Base-by-base conservation (phyloP, 768 basidiomycete species). In the Lentinula lateritia region DNA sequence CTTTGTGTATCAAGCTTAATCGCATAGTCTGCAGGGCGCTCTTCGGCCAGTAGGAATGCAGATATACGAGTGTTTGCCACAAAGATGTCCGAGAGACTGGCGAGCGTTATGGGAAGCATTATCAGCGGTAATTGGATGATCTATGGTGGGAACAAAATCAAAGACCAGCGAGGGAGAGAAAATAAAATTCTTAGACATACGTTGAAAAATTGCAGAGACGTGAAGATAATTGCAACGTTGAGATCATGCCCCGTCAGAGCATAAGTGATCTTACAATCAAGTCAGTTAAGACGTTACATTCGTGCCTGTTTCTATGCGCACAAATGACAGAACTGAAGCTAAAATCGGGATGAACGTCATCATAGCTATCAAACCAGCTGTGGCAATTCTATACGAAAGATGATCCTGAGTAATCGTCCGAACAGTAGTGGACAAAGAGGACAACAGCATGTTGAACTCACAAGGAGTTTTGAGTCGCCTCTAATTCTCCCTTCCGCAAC, bases 71-170 rank as follows among this genome's bases (percentile, higher is more conserved):
- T 66, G 20, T 84, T 68, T 0, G 83, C 82, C 4, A 85, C 80
- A 8, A 82, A 64, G 0, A 80, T 79, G 65, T 86, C 80, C 0
- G 80, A 74, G 13, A 80, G 69, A 35, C 71, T 69, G 6, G 80
- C 76, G 39, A 87, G 69, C 16, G 83, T 80, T 56, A 86, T 68
- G 0, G 87, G 87, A 58, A 88, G 72, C 58, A 83, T 71, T n/a
- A 80, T 66, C 18, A 89, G 75, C 2, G 87, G 87, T 6, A 72
- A 67, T n/a, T 83, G 82, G 65, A 87, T 81, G 61, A 83, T 80
- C 85, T 86, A 59, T 12, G n/a, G 32, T 34, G 16, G 28, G 34
- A 16, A 2, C 1, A 52, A 20, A 32, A n/a, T 42, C 41, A 45
- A 20, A 28, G 23, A 57, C 36, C 7, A 50, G 32, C 13, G 38